Conservation (phyloP, 345 rosid genomes). For the Atalantia buxifolia region DNA sequence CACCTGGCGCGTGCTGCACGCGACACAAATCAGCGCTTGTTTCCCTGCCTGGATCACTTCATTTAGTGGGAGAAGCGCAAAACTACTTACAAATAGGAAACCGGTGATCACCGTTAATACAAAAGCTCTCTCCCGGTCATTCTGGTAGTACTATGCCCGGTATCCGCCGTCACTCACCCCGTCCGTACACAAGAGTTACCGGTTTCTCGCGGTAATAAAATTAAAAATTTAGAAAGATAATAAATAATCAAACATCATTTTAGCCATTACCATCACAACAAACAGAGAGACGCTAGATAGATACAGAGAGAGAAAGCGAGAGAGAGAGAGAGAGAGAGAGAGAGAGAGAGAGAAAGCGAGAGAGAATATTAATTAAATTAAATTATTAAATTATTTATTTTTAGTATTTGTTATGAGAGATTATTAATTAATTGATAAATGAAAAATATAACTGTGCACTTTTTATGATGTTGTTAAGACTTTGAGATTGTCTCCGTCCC, state of each 20-base stretch:
- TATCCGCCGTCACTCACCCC: constrained; percentile 20
- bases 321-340: neutral
- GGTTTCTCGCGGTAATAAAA: constrained; percentile 18
- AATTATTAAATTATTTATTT: neutral
- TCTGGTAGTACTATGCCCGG: constrained; percentile 10
- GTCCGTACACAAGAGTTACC: constrained; percentile 19
- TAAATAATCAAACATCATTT: neutral
- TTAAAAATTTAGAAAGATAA: neutral
- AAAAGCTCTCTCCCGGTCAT: constrained; percentile 18
- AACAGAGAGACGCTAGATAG: neutral
- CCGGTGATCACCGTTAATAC: constrained; percentile 27
- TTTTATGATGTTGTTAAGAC: neutral
- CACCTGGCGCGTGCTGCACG: neutral
- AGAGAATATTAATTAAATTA: neutral
- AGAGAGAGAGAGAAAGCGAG: neutral
- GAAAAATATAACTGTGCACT: neutral
- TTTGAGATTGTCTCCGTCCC: constrained; percentile 30
- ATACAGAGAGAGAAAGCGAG: neutral
- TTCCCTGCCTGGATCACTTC: neutral
- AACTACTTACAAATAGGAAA: constrained; percentile 24
- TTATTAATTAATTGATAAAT: neutral
- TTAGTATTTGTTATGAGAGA: neutral
- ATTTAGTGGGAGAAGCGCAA: constrained; percentile 10
- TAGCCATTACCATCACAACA: neutral
- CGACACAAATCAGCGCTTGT: neutral